Evolutionary conservation across 1,284 basidiomycete species (phyloP).

Genomic region (Pulchroboletus neoregius): DNA sequence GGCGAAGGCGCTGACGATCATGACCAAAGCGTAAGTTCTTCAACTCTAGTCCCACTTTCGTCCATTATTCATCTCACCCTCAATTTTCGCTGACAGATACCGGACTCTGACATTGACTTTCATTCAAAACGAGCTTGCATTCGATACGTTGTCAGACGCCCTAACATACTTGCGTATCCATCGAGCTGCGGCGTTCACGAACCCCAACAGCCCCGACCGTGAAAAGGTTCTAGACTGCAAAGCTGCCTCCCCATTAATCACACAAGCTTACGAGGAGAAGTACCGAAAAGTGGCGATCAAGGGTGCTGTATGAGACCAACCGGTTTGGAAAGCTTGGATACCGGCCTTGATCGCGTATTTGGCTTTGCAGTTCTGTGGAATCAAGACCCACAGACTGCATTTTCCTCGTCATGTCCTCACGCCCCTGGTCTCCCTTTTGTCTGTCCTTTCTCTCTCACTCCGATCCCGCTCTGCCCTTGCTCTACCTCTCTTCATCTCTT

Average conservation of each 20-base stretch:
- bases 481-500: slow-evolving; percentile 11
- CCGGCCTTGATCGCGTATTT: slow-evolving; percentile 1
- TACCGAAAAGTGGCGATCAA: slow-evolving; percentile 74
- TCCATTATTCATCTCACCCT: slow-evolving; percentile 7
- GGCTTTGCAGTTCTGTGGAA: slow-evolving; percentile 15
- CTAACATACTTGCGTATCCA: slow-evolving; percentile 73
- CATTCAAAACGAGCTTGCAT: slow-evolving; percentile 79
- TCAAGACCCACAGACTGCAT: slow-evolving; percentile 15
- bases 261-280: slow-evolving; percentile 64
- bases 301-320: slow-evolving; percentile 51
- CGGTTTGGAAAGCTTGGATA: slow-evolving; percentile 8
- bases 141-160: slow-evolving; percentile 64
- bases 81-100: slow-evolving; percentile 55
- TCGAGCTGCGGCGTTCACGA: slow-evolving; percentile 65
- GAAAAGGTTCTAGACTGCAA: slow-evolving; percentile 70
- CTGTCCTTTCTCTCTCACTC: slow-evolving; percentile 15
- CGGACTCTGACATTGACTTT: slow-evolving; percentile 73
- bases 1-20: slow-evolving; percentile 80
- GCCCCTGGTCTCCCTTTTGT: slow-evolving; percentile 12
- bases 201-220: slow-evolving; percentile 54
- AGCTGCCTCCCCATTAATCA: slow-evolving; percentile 47
- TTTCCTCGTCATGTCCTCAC: slow-evolving; percentile 11
- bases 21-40: slow-evolving; percentile 81
- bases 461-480: slow-evolving; percentile 8
- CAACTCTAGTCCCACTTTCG: not conserved